These are phyloP conservation scores for Cyclotella kingstonii DNA, from an alignment of 108 stramenopile genomes.

Conservation along the genomic window DNA sequence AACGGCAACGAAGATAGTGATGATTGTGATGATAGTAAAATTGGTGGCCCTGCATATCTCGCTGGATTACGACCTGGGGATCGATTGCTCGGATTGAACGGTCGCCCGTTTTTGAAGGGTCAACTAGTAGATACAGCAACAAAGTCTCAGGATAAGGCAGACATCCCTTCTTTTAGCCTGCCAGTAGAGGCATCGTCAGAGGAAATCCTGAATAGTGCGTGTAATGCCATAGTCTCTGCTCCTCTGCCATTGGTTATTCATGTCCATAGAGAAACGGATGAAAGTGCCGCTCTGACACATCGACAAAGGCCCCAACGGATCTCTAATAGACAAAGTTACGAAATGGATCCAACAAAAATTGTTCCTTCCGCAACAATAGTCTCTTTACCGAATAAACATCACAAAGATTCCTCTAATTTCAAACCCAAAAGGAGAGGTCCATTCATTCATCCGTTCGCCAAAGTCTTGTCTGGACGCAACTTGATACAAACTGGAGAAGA, in stretches of 20 bases:
- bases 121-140: conserved; percentile 1
- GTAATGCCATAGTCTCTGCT: conserved; percentile 24
- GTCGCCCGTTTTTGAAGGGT: conserved; percentile 46
- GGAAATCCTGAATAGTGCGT: conserved; percentile 35
- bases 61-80: conserved; percentile 66
- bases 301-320: neutral
- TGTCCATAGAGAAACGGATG: conserved; percentile 18
- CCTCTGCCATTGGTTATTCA: conserved; percentile 30
- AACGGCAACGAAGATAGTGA: neutral
- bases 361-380: neutral
- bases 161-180: neutral
- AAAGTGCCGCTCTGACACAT: neutral
- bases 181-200: conserved; percentile 42
- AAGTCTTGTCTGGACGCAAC: conserved; percentile 37
- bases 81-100: conserved; percentile 74
- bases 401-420: neutral
- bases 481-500: conserved; percentile 42
- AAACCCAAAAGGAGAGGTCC: conserved; percentile 23
- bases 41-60: conserved; percentile 49
- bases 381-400: neutral
- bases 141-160: neutral
- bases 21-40: neutral
- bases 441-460: conserved; percentile 64
- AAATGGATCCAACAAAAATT: neutral
- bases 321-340: neutral